A percentile compares a stretch with the other conserved stretches of the same genome.
These are phyloP conservation scores for Fusarium sp. DNA, from an alignment of 2,329 filamentous ascomycete species.

Conservation along the genomic window DNA sequence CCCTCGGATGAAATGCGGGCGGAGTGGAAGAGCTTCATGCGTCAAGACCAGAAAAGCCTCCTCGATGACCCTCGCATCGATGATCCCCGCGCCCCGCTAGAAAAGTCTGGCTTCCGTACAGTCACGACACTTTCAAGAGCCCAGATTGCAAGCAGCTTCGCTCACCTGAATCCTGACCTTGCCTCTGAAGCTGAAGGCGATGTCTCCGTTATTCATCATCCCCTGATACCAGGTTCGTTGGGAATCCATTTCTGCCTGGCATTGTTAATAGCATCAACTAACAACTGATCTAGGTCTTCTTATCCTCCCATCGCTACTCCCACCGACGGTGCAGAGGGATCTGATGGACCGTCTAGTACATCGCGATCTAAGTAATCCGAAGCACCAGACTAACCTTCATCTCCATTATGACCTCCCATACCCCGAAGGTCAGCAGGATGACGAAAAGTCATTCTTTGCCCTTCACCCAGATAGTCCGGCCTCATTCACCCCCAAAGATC, in stretches of 20 bases:
- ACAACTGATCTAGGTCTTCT: conserved; percentile 73
- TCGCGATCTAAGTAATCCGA: conserved; percentile 76
- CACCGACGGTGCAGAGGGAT: conserved; percentile 73
- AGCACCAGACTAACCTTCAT: conserved; percentile 91
- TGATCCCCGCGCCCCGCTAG: conserved; percentile 57
- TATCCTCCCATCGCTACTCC: conserved; percentile 80
- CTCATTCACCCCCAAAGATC: conserved; percentile 75
- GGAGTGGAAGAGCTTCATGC: conserved; percentile 81
- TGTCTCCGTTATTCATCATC: conserved; percentile 71
- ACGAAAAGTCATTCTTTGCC: conserved; percentile 65
- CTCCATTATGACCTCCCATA: conserved; percentile 82
- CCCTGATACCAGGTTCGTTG: conserved; percentile 74
- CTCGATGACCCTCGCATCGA: conserved; percentile 67
- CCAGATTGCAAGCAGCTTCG: conserved; percentile 58
- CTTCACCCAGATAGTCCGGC: conserved; percentile 63
- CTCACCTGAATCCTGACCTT: conserved; percentile 52
- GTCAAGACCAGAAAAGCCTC: conserved; percentile 66
- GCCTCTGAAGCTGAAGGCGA: conserved; percentile 51
- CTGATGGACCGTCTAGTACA: conserved; percentile 83
- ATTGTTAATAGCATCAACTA: background rate
- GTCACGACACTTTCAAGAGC: conserved; percentile 57
- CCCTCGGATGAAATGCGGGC: conserved; percentile 77
- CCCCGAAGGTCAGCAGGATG: conserved; percentile 42
- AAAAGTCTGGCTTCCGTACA: conserved; percentile 59
- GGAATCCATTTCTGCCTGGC: background rate